A percentile compares a stretch with the other conserved stretches of the same genome.
phyloP scores from a whole-genome alignment of 2,329 filamentous ascomycete genomes.

The Aspergillus niger region DNA sequence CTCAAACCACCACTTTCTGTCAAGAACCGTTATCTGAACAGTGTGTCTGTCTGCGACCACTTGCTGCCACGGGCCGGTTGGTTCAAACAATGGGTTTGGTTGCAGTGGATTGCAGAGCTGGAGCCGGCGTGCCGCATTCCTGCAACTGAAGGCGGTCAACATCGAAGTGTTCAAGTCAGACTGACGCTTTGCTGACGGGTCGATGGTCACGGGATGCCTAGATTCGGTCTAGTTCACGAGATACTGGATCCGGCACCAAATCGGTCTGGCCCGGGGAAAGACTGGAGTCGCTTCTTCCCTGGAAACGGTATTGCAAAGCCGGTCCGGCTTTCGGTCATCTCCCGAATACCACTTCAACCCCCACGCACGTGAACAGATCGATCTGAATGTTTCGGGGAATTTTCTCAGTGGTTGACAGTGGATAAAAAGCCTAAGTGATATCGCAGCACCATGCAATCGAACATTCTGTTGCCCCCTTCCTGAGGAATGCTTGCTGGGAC shows the following conservation, averaged over 20 bases:
- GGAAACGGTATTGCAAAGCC: not conserved
- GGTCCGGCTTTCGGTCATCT: not conserved
- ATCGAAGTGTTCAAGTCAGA: not conserved
- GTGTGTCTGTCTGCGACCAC: not conserved
- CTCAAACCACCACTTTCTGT: not conserved
- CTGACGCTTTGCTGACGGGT: not conserved
- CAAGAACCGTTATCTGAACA: too few relatives aligned
- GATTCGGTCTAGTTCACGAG: not conserved
- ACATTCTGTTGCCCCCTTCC: constrained; percentile 2
- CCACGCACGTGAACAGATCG: constrained; percentile 1
- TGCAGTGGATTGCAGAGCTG: constrained; percentile 1
- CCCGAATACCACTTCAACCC: not conserved
- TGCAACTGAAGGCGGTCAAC: not conserved
- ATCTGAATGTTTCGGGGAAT: not conserved
- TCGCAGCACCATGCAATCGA: constrained; percentile 7
- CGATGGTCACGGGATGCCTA: not conserved
- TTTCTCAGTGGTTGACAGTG: not conserved
- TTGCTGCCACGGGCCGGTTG: not conserved
- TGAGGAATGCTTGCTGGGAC: not conserved
- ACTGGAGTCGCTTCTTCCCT: not conserved
- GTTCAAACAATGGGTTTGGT: not conserved
- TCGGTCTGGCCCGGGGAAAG: not conserved
- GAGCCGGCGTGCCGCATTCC: not conserved
- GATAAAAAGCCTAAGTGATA: not conserved
- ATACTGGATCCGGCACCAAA: not conserved